Percentiles rank a stretch among this genome's conserved stretches.
phyloP scores from a whole-genome alignment of 495 filamentous ascomycete species.

The Penicillium nucicola region DNA sequence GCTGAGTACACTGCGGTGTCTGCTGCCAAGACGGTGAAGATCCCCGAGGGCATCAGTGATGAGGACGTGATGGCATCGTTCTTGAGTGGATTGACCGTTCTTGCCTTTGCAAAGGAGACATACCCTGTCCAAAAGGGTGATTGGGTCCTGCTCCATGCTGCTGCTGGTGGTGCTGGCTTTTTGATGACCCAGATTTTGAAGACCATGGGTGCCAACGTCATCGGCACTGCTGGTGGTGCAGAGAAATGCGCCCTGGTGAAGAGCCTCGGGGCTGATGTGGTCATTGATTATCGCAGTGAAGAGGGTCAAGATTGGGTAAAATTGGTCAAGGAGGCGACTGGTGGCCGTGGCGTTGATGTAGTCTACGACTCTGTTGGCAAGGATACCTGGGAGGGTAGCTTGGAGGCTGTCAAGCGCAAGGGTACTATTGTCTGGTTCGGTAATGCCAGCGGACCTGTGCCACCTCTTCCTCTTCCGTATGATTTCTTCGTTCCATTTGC shows the following conservation, averaged over 20 bases:
- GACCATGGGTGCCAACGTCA: constrained; percentile 70
- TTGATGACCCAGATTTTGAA: constrained; percentile 74
- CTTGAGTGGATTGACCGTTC: constrained; percentile 82
- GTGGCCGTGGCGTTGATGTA: constrained; percentile 66
- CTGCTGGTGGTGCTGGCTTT: constrained; percentile 83
- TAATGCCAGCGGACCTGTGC: constrained; percentile 81
- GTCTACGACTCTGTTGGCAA: constrained; percentile 91
- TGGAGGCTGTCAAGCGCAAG: constrained; percentile 77
- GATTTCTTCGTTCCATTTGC: not conserved
- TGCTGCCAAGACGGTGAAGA: constrained; percentile 52
- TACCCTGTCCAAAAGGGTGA: constrained; percentile 72
- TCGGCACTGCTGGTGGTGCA: constrained; percentile 74
- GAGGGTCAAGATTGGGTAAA: constrained; percentile 62
- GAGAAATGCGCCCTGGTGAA: constrained; percentile 72
- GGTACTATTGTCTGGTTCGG: constrained; percentile 85
- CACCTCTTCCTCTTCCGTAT: constrained; percentile 66
- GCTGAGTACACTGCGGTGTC: constrained; percentile 72
- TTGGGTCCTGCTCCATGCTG: constrained; percentile 86
- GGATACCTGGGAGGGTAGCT: constrained; percentile 78
- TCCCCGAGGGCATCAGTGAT: constrained; percentile 62
- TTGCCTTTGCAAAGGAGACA: constrained; percentile 77
- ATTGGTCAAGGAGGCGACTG: constrained; percentile 67
- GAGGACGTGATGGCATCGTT: constrained; percentile 65
- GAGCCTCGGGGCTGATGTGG: constrained; percentile 64
- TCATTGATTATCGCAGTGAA: constrained; percentile 69